A percentile compares a stretch with the other conserved stretches of the same genome.
These are phyloP conservation scores for Erysimum pusillum DNA, from an alignment of 441 rosid species.

Conservation along the genomic window DNA sequence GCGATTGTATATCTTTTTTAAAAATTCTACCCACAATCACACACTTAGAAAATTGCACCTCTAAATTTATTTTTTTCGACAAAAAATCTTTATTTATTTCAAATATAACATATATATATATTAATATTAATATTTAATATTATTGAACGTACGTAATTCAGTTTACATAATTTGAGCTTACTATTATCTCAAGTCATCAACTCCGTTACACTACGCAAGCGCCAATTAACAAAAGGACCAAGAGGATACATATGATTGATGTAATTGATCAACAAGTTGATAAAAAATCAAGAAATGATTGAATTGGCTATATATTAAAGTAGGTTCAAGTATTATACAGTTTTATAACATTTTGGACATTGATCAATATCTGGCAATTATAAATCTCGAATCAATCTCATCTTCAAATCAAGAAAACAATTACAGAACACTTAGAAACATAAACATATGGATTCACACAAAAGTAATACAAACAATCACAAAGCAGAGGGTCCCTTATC, in stretches of 20 bases:
- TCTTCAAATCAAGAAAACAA: background rate
- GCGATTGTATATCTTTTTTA: no score
- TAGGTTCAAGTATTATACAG: background rate
- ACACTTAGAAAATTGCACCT: no score
- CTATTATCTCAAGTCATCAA: slow-evolving; percentile 6
- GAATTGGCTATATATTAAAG: background rate
- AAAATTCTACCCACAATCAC: no score
- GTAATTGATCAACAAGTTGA: slow-evolving; percentile 2
- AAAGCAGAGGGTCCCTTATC: background rate
- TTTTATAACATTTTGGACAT: background rate
- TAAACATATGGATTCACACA: background rate
- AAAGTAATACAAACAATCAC: background rate
- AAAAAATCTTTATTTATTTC: no score
- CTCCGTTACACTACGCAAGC: slow-evolving; percentile 13
- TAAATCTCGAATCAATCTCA: background rate
- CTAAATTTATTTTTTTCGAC: no score
- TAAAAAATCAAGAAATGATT: slow-evolving; percentile 5
- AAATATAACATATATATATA: no score
- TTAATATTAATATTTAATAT: background rate
- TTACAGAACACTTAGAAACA: background rate
- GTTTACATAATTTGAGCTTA: background rate
- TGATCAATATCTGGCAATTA: background rate
- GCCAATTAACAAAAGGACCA: slow-evolving; percentile 4
- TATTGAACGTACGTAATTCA: background rate
- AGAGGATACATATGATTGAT: slow-evolving; percentile 9